A percentile compares a stretch with the other conserved stretches of the same genome.
phyloP scores from a whole-genome alignment of 2,329 filamentous ascomycete species.

The Fusarium proliferatum region DNA sequence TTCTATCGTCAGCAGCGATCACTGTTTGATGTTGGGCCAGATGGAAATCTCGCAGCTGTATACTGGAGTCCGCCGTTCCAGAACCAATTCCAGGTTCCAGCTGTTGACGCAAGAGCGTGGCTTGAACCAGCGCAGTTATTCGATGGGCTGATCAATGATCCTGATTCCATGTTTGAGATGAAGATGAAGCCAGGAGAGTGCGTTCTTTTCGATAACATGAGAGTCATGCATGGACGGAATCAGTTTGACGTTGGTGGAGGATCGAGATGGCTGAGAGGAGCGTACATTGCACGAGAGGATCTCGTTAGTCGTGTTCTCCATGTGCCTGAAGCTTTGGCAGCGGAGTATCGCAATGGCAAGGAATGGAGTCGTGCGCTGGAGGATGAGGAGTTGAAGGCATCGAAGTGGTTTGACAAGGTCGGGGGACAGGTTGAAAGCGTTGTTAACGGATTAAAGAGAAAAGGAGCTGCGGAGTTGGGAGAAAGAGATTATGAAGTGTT shows the following conservation, averaged over 20 bases:
- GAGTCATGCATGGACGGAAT: slow-evolving; percentile 84
- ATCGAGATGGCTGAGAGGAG: slow-evolving; percentile 84
- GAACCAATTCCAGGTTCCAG: slow-evolving; percentile 55
- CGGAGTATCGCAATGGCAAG: slow-evolving; percentile 37
- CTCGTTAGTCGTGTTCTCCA: slow-evolving; percentile 53
- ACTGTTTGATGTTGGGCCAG: slow-evolving; percentile 57
- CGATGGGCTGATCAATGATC: slow-evolving; percentile 66
- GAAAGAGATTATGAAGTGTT: slow-evolving; percentile 30
- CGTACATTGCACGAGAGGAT: slow-evolving; percentile 75
- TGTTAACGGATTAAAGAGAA: slow-evolving; percentile 25
- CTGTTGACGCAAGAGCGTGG: slow-evolving; percentile 52
- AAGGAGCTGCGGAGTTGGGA: slow-evolving; percentile 36
- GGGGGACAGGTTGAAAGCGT: slow-evolving; percentile 19
- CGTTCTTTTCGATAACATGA: slow-evolving; percentile 90
- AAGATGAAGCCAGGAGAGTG: slow-evolving; percentile 85
- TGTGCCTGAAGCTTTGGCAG: slow-evolving; percentile 44
- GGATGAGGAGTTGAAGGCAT: slow-evolving; percentile 39
- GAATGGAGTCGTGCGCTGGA: slow-evolving; percentile 44
- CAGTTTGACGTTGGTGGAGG: slow-evolving; percentile 76
- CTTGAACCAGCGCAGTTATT: slow-evolving; percentile 66
- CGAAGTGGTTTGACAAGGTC: slow-evolving; percentile 45
- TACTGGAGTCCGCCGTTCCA: slow-evolving; percentile 87
- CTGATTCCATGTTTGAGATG: slow-evolving; percentile 72
- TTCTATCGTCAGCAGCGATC: slow-evolving; percentile 70
- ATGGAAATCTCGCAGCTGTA: slow-evolving; percentile 45